Evolutionary conservation across 2,329 filamentous ascomycete species (phyloP).

Genomic region (Colletotrichum tabaci): DNA sequence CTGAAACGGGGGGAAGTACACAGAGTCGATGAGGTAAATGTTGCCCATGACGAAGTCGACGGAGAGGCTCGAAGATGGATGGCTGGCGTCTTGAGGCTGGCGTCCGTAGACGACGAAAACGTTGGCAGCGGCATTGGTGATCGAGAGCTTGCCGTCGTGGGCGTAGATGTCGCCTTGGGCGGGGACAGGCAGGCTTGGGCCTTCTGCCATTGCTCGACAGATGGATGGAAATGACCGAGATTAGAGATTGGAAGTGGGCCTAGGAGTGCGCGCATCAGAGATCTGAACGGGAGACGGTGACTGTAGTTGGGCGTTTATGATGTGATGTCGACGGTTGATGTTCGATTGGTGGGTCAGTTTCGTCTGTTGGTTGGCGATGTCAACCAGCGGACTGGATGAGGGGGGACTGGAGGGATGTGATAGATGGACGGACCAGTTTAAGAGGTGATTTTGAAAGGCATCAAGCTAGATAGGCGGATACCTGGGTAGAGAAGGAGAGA

Average conservation of each 20-base stretch:
- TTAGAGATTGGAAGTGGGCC: neutral
- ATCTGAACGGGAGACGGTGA: neutral
- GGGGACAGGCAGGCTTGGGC: slow-evolving; percentile 8
- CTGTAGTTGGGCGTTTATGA: too few relatives aligned
- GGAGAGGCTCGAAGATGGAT: slow-evolving; percentile 10
- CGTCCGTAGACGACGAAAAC: slow-evolving; percentile 26
- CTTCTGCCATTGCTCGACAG: neutral
- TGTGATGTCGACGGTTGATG: neutral
- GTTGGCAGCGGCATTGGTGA: slow-evolving; percentile 29
- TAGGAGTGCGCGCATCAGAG: neutral
- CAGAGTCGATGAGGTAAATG: slow-evolving; percentile 28
- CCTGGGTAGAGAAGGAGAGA: neutral
- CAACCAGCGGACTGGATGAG: too few relatives aligned
- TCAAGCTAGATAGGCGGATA: too few relatives aligned
- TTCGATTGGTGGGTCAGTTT: neutral
- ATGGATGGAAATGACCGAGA: neutral
- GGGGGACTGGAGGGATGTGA: neutral
- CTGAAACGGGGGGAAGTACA: neutral
- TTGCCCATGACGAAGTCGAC: slow-evolving; percentile 31
- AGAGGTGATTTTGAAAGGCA: neutral
- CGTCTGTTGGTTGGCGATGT: neutral
- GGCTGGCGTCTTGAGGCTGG: neutral
- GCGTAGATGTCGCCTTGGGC: slow-evolving; percentile 24
- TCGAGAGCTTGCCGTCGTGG: slow-evolving; percentile 2
- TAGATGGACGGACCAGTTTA: neutral